phyloP scores from a whole-genome alignment of 2,329 filamentous ascomycete genomes.

The Colletotrichum agaves region DNA sequence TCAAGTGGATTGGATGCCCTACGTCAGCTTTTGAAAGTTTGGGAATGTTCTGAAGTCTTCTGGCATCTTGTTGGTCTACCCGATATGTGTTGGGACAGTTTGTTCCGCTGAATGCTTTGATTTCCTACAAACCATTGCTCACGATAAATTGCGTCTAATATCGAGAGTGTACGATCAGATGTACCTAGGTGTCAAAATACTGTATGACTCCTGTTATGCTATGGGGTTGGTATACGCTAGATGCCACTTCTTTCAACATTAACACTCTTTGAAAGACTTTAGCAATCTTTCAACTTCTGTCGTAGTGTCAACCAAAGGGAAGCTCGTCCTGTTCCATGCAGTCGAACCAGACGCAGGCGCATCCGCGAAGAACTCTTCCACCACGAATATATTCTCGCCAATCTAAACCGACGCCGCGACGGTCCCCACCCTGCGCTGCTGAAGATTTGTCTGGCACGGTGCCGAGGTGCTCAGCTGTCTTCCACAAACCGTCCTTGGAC shows the following conservation, averaged over 20 bases:
- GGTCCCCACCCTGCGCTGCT: constrained; percentile 16
- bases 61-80: background rate
- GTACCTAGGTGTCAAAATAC: background rate
- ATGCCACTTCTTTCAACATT: background rate
- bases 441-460: constrained; percentile 42
- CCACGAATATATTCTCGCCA: constrained; percentile 27
- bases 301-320: constrained; percentile 35
- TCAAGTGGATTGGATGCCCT: background rate
- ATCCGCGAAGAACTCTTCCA: constrained; percentile 34
- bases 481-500: constrained; percentile 49
- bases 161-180: background rate
- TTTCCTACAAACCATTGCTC: background rate
- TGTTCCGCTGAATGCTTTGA: background rate
- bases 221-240: background rate
- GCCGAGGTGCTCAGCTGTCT: constrained; percentile 48
- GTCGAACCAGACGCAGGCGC: constrained; percentile 13
- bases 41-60: background rate
- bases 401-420: constrained; percentile 33
- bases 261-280: background rate
- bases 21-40: too few species aligned
- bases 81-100: too few species aligned
- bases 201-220: background rate
- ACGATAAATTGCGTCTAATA: background rate
- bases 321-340: constrained; percentile 26
- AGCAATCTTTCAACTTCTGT: background rate